These are phyloP conservation scores for Wickerhamomyces sp. DNA, from an alignment of 1,139 yeast genomes.

Conservation along the genomic window DNA sequence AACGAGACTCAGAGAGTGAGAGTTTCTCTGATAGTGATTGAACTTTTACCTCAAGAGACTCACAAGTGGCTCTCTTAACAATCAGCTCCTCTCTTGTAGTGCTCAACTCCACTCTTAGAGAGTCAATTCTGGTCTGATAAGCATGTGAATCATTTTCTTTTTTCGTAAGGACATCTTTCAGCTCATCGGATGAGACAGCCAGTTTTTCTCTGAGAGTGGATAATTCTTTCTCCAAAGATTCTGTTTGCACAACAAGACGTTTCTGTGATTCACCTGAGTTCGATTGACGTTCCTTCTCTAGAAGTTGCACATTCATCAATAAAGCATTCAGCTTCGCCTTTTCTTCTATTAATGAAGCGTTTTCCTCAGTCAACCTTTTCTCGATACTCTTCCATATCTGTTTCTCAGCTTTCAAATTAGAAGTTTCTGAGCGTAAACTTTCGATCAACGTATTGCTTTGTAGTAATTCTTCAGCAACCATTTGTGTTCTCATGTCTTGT, in stretches of 20 bases:
- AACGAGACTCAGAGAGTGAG: slow-evolving; percentile 30
- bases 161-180: slow-evolving; percentile 41
- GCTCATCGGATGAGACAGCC: slow-evolving; percentile 45
- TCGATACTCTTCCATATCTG: slow-evolving; percentile 46
- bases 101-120: slow-evolving; percentile 44
- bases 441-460: slow-evolving; percentile 38
- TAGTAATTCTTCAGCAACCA: slow-evolving; percentile 49
- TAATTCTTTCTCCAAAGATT: slow-evolving; percentile 46
- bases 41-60: slow-evolving; percentile 27
- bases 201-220: slow-evolving; percentile 42
- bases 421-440: slow-evolving; percentile 37
- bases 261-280: slow-evolving; percentile 46
- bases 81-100: slow-evolving; percentile 37
- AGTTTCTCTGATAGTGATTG: slow-evolving; percentile 33
- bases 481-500: slow-evolving; percentile 52
- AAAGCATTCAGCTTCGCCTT: slow-evolving; percentile 54
- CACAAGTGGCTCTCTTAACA: slow-evolving; percentile 36
- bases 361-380: slow-evolving; percentile 49
- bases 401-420: slow-evolving; percentile 52
- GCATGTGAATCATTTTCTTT: slow-evolving; percentile 56
- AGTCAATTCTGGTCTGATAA: slow-evolving; percentile 64
- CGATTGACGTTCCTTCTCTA: slow-evolving; percentile 59
- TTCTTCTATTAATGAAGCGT: slow-evolving; percentile 51
- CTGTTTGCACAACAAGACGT: slow-evolving; percentile 46
- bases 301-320: slow-evolving; percentile 55